Base-by-base conservation (phyloP, 306 rosid species). In the Senna tora region DNA sequence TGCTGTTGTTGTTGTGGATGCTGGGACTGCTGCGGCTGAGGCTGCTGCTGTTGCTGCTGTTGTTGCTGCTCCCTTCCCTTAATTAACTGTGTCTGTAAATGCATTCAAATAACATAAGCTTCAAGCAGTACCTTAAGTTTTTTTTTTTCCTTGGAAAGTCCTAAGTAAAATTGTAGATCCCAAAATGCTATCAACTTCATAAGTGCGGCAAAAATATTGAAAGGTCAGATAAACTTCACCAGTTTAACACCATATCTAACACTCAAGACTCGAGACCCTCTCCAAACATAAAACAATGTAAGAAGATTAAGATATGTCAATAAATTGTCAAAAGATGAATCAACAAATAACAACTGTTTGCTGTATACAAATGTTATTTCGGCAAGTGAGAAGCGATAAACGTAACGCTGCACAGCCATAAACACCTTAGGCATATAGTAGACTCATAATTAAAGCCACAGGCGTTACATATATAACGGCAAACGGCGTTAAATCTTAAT, bases 41-140 rank as follows among this genome's bases (percentile, higher is more conserved):
- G 90, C 0, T 65, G 85, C 0, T 69, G 89, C 0, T 83, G 96
- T 16, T 88, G 95, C 14, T 25, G 30, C 30, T 25, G 30, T 25
- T 25, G 30, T 3, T 90, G 94, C 8, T 88, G 98, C 79, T 94
- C 99, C 87, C 96, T 85, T 81, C 93, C 90, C 83, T 94, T 94
- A 50, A 89, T 81, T 61, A 86, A 57, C 72, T 94, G 99, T 2
- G 99, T 94, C 99, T 94, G 82, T 69, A 75, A 22, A 81, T 74
- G 57, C 45, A 65, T 63, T 41, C 77, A 53, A 55, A 74, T 36
- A 56, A 60, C 72, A 70, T 76, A 73, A 87, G 77, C 75, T 71
- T 82, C 67, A 59, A 78, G 21, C 21, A 57, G 34, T 21, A 64
- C 57, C 78, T 56, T 10, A 34, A 54, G 55, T 38, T 58, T 42